Evolutionary conservation across 2,329 filamentous ascomycete genomes (phyloP), one percentile per base, ranked within the genome.

Genomic region (Aspergillus neotritici): DNA sequence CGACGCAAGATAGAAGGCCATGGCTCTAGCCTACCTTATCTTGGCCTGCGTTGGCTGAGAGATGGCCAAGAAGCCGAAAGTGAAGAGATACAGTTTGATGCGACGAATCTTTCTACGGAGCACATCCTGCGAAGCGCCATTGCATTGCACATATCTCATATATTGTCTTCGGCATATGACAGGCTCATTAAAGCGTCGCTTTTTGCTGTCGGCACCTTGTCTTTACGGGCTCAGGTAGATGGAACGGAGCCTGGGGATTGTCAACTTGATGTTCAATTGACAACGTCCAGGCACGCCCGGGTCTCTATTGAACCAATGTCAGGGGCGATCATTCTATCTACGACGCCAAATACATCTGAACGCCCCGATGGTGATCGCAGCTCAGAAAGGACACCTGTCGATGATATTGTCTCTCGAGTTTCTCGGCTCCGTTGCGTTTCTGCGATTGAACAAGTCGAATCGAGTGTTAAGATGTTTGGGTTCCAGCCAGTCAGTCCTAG

Each of bases 271-370:
- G 76, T 91, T 53, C 83, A 86, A 51, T 71, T 94, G 21, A 84
- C 85, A 4, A 71, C 74, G n/a, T 71, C 76, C 17, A 75, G 80
- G 43, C 69, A 73, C 31, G 67, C 85, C 29, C 77, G 72, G 5
- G 65, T 94, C 21, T 75, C 78, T 13, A 74, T 96, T 36, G 87
- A 94, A 52, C 81, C 85, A 0, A 80, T 86, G 17, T 89, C 86
- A 0, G 93, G 93, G n/a, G 68, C 75, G 9, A 84, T 89, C 48
- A 79, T 82, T 8, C 66, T 95, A 31, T 78, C 80, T 44, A 86
- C 88, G 11, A 77, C 77, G 39, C 78, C 79, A 3, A 73, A 71
- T 44, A 67, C 76, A 34, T 72, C 76, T 4, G 69, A 72, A 7
- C 72, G 79, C 14, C 73, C 75, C 13, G 87, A 94, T 58, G 70